A percentile compares a stretch with the other conserved stretches of the same genome.
Evolutionary conservation across 208 protist genomes (phyloP).

Genomic region (Acanthamoeba rhysodes): DNA sequence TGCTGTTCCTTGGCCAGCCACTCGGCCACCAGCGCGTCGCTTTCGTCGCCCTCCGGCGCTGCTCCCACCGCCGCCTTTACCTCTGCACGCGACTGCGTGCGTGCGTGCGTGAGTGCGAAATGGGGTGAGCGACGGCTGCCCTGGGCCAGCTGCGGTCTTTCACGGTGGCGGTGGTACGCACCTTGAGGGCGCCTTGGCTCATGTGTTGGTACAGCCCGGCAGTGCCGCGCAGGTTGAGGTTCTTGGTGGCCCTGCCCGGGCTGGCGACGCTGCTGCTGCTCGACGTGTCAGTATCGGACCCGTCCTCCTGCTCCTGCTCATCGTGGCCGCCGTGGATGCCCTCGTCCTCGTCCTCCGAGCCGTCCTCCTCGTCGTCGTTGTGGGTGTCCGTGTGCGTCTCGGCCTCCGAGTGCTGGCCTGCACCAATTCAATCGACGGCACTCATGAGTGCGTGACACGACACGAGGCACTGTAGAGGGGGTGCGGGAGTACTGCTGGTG

Average conservation of each 20-base stretch:
- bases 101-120: background rate
- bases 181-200: background rate
- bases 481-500: background rate
- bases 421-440: background rate
- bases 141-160: background rate
- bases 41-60: background rate
- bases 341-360: background rate
- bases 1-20: background rate
- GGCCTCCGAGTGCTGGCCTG: background rate
- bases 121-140: too few relatives aligned
- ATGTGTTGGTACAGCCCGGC: background rate
- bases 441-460: background rate
- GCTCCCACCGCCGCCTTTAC: background rate
- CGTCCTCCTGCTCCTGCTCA: too few relatives aligned
- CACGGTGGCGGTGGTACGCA: background rate
- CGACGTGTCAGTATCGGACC: too few relatives aligned
- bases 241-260: background rate
- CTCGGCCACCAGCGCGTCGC: background rate
- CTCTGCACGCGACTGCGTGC: background rate
- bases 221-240: background rate
- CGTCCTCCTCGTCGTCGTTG: too few relatives aligned
- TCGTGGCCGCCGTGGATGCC: too few relatives aligned
- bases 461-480: background rate
- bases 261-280: background rate
- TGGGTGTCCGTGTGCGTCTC: background rate